Evolutionary conservation across 768 basidiomycete genomes (phyloP), one percentile per base, ranked within the genome.

Genomic region (Suillus placidus): DNA sequence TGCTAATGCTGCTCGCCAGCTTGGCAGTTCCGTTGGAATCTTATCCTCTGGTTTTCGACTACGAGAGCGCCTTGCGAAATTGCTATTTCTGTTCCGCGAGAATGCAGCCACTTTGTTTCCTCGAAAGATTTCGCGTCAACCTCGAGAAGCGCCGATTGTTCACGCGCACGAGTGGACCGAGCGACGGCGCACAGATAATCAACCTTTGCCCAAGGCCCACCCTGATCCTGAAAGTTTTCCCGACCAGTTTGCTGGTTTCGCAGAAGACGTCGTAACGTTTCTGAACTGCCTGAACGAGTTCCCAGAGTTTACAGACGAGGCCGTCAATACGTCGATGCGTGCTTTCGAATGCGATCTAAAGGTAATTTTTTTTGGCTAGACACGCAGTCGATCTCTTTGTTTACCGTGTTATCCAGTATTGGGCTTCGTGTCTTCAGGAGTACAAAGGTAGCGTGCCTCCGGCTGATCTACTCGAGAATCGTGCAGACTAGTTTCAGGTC

Each of bases 261-360:
- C 85, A 3, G 75, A 71, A 60, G 86, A 86, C 49, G 80, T 87
- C 2, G 80, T 78, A n/a, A 83, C 81, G 0, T 86, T 86, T 64
- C 72, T 87, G 49, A 80, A 83, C n/a, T 83, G 84, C 64, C 74
- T 86, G 60, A 85, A 86, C 54, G 85, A 86, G 60, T 86, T 86
- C 47, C 85, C 85, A 1, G 85, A 86, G 71, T 86, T 85, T 58
- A 82, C 78, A 10, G 84, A 86, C 40, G 85, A 86, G 62, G 80
- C 80, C 1, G 79, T 86, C 49, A 84, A 86, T 64, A 74, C 80
- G n/a, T 83, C 84, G 47, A 83, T 86, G 70, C 68, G 80, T 35
- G 77, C 81, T 1, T 81, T 87, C 18, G 82, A 86, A 67, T 82
- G 78, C 0, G 85, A 86, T 68, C 71, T 87, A 47, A 84, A 82